Conservation (phyloP, 2,329 filamentous ascomycete genomes). For the Penicillium capsulatum region DNA sequence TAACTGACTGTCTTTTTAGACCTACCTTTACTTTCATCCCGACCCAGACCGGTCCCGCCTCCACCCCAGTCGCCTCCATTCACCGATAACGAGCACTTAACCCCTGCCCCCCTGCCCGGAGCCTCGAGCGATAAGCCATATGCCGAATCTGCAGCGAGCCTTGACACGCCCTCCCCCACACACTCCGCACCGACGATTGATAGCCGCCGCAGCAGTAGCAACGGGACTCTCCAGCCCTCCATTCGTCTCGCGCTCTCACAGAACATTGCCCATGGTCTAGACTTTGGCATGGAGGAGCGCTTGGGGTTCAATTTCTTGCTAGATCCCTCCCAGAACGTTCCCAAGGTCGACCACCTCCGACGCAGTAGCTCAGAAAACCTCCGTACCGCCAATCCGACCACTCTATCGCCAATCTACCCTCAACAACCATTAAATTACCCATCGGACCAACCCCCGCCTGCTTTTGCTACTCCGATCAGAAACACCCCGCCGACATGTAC, state of each 20-base stretch:
- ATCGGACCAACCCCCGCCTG: conserved; percentile 26
- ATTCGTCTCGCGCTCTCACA: conserved; percentile 43
- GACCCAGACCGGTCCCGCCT: conserved; percentile 16
- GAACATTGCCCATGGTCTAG: conserved; percentile 51
- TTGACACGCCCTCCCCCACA: conserved; percentile 29
- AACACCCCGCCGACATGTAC: conserved; percentile 69
- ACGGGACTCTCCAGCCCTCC: conserved; percentile 19
- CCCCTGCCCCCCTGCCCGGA: conserved; percentile 17
- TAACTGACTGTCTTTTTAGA: conserved; percentile 4
- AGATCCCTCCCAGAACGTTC: conserved; percentile 55
- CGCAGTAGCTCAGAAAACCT: conserved; percentile 25
- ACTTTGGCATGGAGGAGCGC: conserved; percentile 58
- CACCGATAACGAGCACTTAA: conserved; percentile 24
- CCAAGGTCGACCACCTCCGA: conserved; percentile 48
- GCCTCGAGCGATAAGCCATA: conserved; percentile 24
- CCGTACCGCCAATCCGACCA: conserved; percentile 20
- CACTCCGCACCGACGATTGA: conserved; percentile 25
- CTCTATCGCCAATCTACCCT: conserved; percentile 21
- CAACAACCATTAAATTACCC: conserved; percentile 22
- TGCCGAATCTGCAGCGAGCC: conserved; percentile 28
- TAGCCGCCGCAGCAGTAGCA: conserved; percentile 25
- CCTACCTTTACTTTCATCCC: conserved; percentile 14
- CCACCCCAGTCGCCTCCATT: conserved; percentile 25
- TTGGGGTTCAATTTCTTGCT: conserved; percentile 71
- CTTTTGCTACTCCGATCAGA: conserved; percentile 47